phyloP scores from a whole-genome alignment of 768 basidiomycete genomes.

The Astraeus odoratus region DNA sequence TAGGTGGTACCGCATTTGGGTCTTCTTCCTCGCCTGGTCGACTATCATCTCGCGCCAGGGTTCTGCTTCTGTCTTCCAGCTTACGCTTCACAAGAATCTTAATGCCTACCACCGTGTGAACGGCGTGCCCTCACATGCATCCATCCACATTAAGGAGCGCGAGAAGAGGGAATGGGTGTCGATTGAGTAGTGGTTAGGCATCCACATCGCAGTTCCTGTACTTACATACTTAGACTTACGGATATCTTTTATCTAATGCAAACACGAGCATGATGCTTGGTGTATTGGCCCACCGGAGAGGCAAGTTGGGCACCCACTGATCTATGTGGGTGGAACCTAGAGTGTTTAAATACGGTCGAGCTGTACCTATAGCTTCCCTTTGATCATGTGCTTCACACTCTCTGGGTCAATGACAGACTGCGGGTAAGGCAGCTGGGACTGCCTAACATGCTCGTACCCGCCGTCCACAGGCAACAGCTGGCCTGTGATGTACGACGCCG shows the following conservation, averaged over 20 bases:
- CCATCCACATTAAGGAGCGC: constrained; percentile 54
- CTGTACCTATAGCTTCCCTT: constrained; percentile 31
- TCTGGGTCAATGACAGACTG: constrained; percentile 54
- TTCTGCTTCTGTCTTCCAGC: constrained; percentile 88
- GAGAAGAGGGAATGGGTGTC: constrained; percentile 21
- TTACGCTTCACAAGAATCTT: constrained; percentile 96
- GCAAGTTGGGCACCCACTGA: neutral
- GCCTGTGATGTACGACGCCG: constrained; percentile 70
- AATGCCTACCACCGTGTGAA: constrained; percentile 91
- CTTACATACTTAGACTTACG: neutral
- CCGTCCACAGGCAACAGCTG: constrained; percentile 72
- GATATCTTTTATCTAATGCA: neutral
- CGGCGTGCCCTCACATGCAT: constrained; percentile 75
- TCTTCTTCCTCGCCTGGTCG: constrained; percentile 92
- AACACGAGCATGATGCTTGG: no score
- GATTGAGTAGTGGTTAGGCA: constrained; percentile 15
- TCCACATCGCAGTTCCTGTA: neutral
- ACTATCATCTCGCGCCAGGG: constrained; percentile 87
- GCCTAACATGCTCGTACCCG: constrained; percentile 47
- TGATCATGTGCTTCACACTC: constrained; percentile 44
- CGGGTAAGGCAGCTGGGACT: constrained; percentile 52
- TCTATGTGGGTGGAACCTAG: neutral
- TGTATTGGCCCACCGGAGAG: no score
- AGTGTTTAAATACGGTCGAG: neutral
- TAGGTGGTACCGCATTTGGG: constrained; percentile 91